Conservation (phyloP, 1,284 basidiomycete genomes). For the Heliocybe sulcata region DNA sequence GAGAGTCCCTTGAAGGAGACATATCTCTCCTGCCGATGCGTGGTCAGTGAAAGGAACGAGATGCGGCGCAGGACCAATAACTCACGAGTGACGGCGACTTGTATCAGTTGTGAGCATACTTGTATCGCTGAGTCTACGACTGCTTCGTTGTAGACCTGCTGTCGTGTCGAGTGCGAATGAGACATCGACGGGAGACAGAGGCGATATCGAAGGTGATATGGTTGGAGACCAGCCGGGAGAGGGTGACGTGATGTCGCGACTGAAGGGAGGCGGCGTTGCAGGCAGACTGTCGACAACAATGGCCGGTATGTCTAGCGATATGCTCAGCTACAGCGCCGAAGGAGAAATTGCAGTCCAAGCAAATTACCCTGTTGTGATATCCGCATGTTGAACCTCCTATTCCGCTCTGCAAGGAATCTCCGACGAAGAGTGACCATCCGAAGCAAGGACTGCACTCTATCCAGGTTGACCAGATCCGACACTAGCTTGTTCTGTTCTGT, state of each 20-base stretch:
- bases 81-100: constrained; percentile 40
- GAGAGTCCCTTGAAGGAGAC: constrained; percentile 30
- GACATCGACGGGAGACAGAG: constrained; percentile 35
- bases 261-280: constrained; percentile 39
- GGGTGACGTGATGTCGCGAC: constrained; percentile 49
- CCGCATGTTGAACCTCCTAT: constrained; percentile 27
- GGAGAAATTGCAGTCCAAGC: too few species aligned
- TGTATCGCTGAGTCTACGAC: constrained; percentile 45
- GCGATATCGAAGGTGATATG: constrained; percentile 32
- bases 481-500: constrained; percentile 76
- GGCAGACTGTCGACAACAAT: constrained; percentile 58
- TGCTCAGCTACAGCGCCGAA: constrained; percentile 1
- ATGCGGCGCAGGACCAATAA: constrained; percentile 14
- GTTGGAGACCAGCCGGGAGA: constrained; percentile 27
- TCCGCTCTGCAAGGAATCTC: constrained; percentile 48
- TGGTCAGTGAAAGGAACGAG: constrained; percentile 4
- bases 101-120: constrained; percentile 54
- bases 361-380: constrained; percentile 25
- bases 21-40: constrained; percentile 31
- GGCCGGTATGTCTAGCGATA: constrained; percentile 47
- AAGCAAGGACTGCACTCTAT: constrained; percentile 75
- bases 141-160: constrained; percentile 40
- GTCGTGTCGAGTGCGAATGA: constrained; percentile 38
- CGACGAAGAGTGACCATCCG: constrained; percentile 70
- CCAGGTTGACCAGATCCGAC: constrained; percentile 76